Conservation (phyloP, 106 monocot genomes). For the Phalaenopsis aphrodite region DNA sequence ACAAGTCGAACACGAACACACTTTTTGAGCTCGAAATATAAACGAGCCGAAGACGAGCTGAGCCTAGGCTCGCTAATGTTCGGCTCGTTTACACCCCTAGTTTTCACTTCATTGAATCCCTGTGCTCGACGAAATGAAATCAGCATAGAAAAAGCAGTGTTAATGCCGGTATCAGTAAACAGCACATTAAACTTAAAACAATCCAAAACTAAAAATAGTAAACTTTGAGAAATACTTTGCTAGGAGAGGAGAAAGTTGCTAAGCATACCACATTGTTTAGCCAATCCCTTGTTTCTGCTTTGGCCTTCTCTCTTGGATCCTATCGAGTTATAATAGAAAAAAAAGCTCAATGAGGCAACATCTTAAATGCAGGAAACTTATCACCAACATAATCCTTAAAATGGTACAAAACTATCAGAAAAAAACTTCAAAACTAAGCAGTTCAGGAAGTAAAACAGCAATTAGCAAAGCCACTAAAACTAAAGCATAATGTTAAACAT, state of each 20-base stretch:
- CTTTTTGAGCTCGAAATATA: no score
- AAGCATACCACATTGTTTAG: slow-evolving; percentile 76
- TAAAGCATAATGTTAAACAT: neutral
- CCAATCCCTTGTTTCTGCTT: slow-evolving; percentile 98
- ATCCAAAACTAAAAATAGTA: neutral
- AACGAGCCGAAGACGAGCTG: no score
- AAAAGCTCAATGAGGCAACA: neutral
- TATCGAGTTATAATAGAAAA: slow-evolving; percentile 9
- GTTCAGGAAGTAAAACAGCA: neutral
- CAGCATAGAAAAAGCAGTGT: neutral
- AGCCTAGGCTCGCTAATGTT: no score
- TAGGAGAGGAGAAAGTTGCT: neutral
- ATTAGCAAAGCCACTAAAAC: neutral
- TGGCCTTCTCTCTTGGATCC: slow-evolving; percentile 99
- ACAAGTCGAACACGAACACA: no score
- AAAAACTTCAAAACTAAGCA: neutral
- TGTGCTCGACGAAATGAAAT: neutral
- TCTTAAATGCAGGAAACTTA: neutral
- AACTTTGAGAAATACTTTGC: neutral
- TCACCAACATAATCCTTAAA: neutral
- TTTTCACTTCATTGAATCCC: neutral
- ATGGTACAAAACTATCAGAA: neutral
- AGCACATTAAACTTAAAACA: neutral
- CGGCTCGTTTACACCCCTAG: no score
- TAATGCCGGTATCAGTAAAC: neutral